Conservation (phyloP, 257 asterid genomes). For the Solanum tarapatanum region DNA sequence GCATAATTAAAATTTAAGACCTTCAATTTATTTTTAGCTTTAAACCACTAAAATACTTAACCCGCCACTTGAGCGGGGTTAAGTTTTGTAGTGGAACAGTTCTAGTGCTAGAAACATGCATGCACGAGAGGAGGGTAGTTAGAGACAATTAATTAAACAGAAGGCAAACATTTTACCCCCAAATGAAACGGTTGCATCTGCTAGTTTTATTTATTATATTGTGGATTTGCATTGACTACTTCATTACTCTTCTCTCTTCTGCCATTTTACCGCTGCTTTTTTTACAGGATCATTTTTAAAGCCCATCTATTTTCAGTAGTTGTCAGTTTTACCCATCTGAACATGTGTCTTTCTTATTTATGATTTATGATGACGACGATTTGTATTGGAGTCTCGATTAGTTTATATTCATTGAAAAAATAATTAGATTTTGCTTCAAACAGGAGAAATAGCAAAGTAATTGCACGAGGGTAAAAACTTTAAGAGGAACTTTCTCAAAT, state of each 20-base stretch:
- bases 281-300: background rate
- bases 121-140: background rate
- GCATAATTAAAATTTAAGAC: too few species aligned
- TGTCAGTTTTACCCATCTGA: background rate
- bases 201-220: background rate
- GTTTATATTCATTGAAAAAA: too few species aligned
- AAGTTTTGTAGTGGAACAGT: background rate
- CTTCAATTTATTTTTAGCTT: too few species aligned
- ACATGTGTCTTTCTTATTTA: background rate
- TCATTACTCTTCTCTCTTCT: background rate
- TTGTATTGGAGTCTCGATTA: too few species aligned
- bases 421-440: too few species aligned
- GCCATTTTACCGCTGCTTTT: background rate
- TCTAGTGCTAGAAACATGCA: background rate
- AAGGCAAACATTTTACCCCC: background rate
- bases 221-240: background rate
- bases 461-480: too few species aligned
- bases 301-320: background rate
- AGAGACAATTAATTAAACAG: background rate
- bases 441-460: background rate
- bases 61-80: background rate
- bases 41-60: background rate
- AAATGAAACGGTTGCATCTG: background rate
- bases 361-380: fast-evolving
- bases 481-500: too few species aligned